Base-by-base conservation (phyloP, 176 grass and related monocot genomes). In the Oryza rufipogon region DNA sequence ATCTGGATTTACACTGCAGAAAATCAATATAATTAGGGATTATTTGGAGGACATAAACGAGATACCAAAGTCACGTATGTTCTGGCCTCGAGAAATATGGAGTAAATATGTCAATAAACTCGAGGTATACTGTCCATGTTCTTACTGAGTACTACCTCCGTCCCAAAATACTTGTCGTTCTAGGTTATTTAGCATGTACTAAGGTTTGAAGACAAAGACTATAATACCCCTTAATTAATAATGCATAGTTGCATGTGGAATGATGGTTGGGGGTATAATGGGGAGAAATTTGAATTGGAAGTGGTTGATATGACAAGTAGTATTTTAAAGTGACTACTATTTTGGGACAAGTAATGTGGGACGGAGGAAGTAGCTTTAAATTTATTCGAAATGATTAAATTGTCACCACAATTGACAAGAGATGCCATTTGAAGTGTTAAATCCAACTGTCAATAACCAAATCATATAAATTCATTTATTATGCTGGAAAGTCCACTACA, bases 41-140 rank as follows among this genome's bases (percentile, higher is more conserved):
- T 98, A 98, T 89, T 90, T 98, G 84, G 96, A 98, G 78, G 96
- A 98, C 60, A 95, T 98, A 88, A 98, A 98, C 71, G 96, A 98
- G 83, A 90, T 94, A 83, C 96, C 96, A 32, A 95, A 66, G 86
- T 95, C 93, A 9, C 96, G 91, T 69, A 98, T 98, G 96, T 98
- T 98, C 86, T 98, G 96, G 96, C 96, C 96, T 81, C 89, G 89
- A 20, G 87, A 98, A 93, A 94, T 89, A 80, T 98, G 96, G 96
- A 94, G 91, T 74, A 98, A 98, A 93, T 98, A 98, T 78, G 91
- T 74, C 14, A 70, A 90, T 80, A 94, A 94, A 81, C 96, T 98
- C 83, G 96, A 98, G 96, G 96, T 98, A 71, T 49, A 68, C 8
- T 64, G 41, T 16, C 11, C 47, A 80, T 81, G 76, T 67, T 47